These are phyloP conservation scores for Penicillium macrosclerotiorum DNA, from an alignment of 495 filamentous ascomycete genomes.

Conservation along the genomic window DNA sequence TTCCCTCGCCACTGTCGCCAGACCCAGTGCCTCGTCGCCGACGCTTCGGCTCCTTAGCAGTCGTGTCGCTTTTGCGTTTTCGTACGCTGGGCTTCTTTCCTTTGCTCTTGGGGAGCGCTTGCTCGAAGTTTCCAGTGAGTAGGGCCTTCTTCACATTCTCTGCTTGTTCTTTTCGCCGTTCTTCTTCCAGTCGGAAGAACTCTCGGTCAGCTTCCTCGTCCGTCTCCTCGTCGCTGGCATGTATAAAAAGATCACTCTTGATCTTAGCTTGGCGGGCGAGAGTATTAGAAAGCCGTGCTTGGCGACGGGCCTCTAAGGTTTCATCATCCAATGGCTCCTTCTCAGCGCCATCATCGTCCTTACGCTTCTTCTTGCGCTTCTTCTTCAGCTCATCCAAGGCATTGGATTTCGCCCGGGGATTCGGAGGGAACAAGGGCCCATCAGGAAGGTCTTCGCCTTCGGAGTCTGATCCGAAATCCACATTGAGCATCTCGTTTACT, in stretches of 20 bases:
- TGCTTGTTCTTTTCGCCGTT: slow-evolving; percentile 50
- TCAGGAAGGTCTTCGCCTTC: slow-evolving; percentile 57
- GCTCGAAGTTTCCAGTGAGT: slow-evolving; percentile 52
- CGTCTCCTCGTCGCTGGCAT: slow-evolving; percentile 76
- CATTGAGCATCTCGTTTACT: slow-evolving; percentile 30
- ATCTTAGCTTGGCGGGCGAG: slow-evolving; percentile 68
- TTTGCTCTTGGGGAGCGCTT: slow-evolving; percentile 26
- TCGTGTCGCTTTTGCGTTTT: slow-evolving; percentile 33
- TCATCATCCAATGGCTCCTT: slow-evolving; percentile 49
- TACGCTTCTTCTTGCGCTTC: slow-evolving; percentile 48
- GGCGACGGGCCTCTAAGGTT: slow-evolving; percentile 48
- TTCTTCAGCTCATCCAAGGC: slow-evolving; percentile 51
- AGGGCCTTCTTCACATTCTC: slow-evolving; percentile 49
- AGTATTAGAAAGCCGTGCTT: slow-evolving; percentile 54
- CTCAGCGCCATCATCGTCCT: slow-evolving; percentile 31
- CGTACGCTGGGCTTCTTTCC: slow-evolving; percentile 22
- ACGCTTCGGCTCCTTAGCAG: slow-evolving; percentile 28
- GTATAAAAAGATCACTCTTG: slow-evolving; percentile 80
- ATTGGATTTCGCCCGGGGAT: slow-evolving; percentile 42
- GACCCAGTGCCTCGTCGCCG: slow-evolving; percentile 31
- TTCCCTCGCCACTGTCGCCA: slow-evolving; percentile 13
- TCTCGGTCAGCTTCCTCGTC: slow-evolving; percentile 61
- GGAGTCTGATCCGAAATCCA: slow-evolving; percentile 62
- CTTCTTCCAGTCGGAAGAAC: slow-evolving; percentile 71
- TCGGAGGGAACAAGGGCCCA: slow-evolving; percentile 69